Evolutionary conservation across 2,329 filamentous ascomycete species (phyloP).

Genomic region (Neofusicoccum parvum): DNA sequence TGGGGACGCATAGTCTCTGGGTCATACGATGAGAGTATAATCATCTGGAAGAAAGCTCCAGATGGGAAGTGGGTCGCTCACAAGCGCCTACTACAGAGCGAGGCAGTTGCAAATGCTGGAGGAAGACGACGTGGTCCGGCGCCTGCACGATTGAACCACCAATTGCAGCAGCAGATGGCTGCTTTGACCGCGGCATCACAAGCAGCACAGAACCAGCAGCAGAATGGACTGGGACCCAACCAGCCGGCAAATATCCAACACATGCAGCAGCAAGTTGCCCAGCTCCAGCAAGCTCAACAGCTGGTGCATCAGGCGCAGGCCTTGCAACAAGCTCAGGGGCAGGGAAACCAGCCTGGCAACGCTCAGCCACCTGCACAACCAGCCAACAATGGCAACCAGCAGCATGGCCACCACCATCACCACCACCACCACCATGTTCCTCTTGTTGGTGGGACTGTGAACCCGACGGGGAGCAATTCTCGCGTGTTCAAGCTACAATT

Average conservation of each 20-base stretch:
- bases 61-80: slow-evolving; percentile 82
- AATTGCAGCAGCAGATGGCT: slow-evolving; percentile 50
- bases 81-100: slow-evolving; percentile 74
- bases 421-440: slow-evolving; percentile 34
- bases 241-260: slow-evolving; percentile 27
- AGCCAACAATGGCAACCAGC: slow-evolving; percentile 26
- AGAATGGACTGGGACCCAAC: slow-evolving; percentile 22
- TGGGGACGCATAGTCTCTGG: slow-evolving; percentile 97
- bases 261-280: slow-evolving; percentile 26
- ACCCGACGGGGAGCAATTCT: slow-evolving; percentile 43
- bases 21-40: slow-evolving; percentile 93
- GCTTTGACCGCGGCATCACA: slow-evolving; percentile 23
- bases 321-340: slow-evolving; percentile 23
- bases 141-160: slow-evolving; percentile 22
- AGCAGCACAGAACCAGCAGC: slow-evolving; percentile 39
- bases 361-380: slow-evolving; percentile 4
- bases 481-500: slow-evolving; percentile 97
- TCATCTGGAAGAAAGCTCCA: slow-evolving; percentile 87
- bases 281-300: slow-evolving; percentile 26
- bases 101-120: slow-evolving; percentile 57
- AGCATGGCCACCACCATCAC: slow-evolving; percentile 26
- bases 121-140: slow-evolving; percentile 35
- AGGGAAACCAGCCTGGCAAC: slow-evolving; percentile 15
- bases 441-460: slow-evolving; percentile 23
- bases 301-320: not conserved